Evolutionary conservation across 352 stramenopile genomes (phyloP), one percentile per base, ranked within the genome.

Genomic region (Pythium pyrilobum): DNA sequence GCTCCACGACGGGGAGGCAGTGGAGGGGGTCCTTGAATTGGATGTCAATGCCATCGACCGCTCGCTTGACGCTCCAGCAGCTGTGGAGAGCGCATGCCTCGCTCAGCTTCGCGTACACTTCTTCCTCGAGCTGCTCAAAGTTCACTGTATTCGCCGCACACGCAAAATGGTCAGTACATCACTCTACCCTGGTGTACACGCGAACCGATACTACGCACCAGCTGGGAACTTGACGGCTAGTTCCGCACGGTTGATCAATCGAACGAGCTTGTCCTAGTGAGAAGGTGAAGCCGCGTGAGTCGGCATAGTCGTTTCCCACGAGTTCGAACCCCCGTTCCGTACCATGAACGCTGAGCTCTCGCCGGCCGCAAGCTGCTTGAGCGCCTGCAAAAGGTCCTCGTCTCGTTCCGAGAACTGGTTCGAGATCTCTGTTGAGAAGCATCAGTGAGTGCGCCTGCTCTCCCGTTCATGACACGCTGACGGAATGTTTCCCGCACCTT

Each of bases 351-450:
- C 77, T 11, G 72, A 37, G 65, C 84, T 95, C 29, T 87, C 74
- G 37, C 84, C 84, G 12, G 72, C 75, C 1, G 82, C 81, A 23
- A 95, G 66, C 32, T 88, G 66, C 60, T 81, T 74, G 9, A 95
- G 62, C 1, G 80, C 77, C 18, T 56, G 61, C 39, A 95, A 40
- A 45, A 95, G 51, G 52, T 95, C 84, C 36, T 91, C 80, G 39
- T 95, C 84, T 33, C 84, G 72, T 37, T 95, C 82, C 2, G 78
- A 80, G 34, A 89, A 95, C 60, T 95, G 84, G 31, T 87, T 92
- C 1, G 81, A 85, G 38, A 88, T 67, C 20, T 94, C 84, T 89
- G 41, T 24, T 10, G 13, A 16, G 36, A 25, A 21, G 4, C 31
- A 54, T 40, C 10, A 29, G 7, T n/a, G 7, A 32, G 21, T 31